These are phyloP conservation scores for Claviceps spartinae DNA, from an alignment of 2,329 filamentous ascomycete genomes.

Conservation along the genomic window DNA sequence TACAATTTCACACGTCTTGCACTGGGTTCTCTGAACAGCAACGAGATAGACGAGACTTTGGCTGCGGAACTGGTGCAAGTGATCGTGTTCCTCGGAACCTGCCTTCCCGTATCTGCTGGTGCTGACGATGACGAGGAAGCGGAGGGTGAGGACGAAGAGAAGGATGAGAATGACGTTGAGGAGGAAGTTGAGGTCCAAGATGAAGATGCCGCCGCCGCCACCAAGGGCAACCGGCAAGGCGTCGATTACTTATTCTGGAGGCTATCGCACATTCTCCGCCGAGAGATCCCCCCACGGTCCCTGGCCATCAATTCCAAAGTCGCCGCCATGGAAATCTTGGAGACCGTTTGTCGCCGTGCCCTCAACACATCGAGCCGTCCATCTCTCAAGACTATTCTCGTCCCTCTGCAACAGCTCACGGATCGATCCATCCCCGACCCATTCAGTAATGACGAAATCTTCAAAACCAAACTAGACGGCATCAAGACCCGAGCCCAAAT, in stretches of 20 bases:
- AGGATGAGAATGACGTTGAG: conserved; percentile 6
- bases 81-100: conserved; percentile 63
- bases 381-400: conserved; percentile 46
- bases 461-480: conserved; percentile 54
- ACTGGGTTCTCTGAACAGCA: conserved; percentile 44
- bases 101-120: conserved; percentile 28
- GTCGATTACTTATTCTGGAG: conserved; percentile 68
- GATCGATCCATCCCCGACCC: conserved; percentile 63
- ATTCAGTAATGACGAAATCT: conserved; percentile 55
- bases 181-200: conserved; percentile 31
- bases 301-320: conserved; percentile 59
- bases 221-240: conserved; percentile 18
- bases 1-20: conserved; percentile 38
- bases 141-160: conserved; percentile 20
- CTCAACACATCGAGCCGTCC: conserved; percentile 42
- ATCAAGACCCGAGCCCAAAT: conserved; percentile 62
- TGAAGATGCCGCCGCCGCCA: conserved; percentile 15
- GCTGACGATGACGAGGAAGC: conserved; percentile 27
- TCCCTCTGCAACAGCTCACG: conserved; percentile 66
- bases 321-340: conserved; percentile 60
- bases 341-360: conserved; percentile 52
- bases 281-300: conserved; percentile 53
- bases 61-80: conserved; percentile 69
- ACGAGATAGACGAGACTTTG: conserved; percentile 56
- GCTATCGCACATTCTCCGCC: conserved; percentile 64